Percentiles rank a stretch among this genome's conserved stretches.
Evolutionary conservation across 805 yeast genomes (phyloP).

Genomic region (Spencermartinsiella europaea): DNA sequence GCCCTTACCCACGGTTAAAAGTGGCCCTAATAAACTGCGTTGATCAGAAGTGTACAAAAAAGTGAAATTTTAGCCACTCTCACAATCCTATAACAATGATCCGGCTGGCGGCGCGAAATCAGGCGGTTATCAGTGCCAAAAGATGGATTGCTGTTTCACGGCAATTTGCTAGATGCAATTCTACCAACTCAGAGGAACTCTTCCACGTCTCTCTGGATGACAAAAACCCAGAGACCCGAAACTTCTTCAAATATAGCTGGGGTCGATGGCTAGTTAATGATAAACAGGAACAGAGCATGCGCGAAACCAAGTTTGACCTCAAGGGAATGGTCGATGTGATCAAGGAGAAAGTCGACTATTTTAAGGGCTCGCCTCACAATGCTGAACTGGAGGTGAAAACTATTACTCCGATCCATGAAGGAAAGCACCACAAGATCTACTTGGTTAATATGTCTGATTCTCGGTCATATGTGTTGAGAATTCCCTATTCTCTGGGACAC

Average conservation of each 20-base stretch:
- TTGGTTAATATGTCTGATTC: slow-evolving; percentile 59
- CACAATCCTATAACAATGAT: too few species aligned
- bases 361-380: slow-evolving; percentile 36
- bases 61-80: too few species aligned
- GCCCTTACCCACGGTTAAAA: too few species aligned
- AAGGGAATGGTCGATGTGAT: slow-evolving; percentile 55
- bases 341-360: slow-evolving; percentile 25
- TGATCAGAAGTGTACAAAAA: too few species aligned
- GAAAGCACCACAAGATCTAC: slow-evolving; percentile 87
- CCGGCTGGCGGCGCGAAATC: too few species aligned
- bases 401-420: slow-evolving; percentile 84
- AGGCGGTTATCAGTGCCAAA: too few species aligned
- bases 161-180: neutral
- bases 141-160: too few species aligned
- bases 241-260: slow-evolving; percentile 84
- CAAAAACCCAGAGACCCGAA: slow-evolving; percentile 14
- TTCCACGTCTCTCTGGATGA: slow-evolving; percentile 13
- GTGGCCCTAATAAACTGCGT: too few species aligned
- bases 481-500: slow-evolving; percentile 77
- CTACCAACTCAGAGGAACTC: slow-evolving; percentile 8
- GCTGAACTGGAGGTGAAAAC: slow-evolving; percentile 55
- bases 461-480: slow-evolving; percentile 62
- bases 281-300: slow-evolving; percentile 60
- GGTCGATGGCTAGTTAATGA: slow-evolving; percentile 92
- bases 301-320: slow-evolving; percentile 77